Base-by-base conservation (phyloP, 139 green algal species). In the Marvania coccoides region DNA sequence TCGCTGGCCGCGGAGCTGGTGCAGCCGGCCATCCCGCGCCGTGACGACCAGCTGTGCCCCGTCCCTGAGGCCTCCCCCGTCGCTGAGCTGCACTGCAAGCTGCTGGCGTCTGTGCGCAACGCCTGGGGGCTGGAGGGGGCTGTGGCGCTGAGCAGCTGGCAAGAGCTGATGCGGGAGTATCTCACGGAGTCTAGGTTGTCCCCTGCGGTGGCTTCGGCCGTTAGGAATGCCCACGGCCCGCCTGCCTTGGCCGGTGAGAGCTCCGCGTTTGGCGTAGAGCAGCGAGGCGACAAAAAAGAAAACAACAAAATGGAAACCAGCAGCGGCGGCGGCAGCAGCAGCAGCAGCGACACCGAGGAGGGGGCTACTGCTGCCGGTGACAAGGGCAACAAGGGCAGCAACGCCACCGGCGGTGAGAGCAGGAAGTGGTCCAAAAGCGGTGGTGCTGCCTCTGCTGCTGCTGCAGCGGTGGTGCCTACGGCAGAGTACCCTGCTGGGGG, bases 1-100 rank as follows among this genome's bases (percentile, higher is more conserved):
- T 6, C 37, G 1, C 12, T 80, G 6, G 71, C 62, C 1, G 69
- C 67, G 5, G 71, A 82, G 67, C 61, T 82, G 61, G 34, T 81
- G 55, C 66, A 58, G 34, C 35, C 15, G 36, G 67, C 56, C 33
- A 7, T n/a, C 47, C 19, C 29, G 35, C 23, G 3, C 0, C 36
- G 12, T 19, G 24, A 30, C 3, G 8, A 51, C 34, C 40, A 42
- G 47, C 24, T 67, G 24, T 67, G 70, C 63, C 38, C 38, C 19
- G 5, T 23, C 8, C 15, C 28, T 1, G 30, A 60, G 4, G 69
- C 57, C 15, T 79, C 71, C 1, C 46, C 58, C 8, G 61, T 70
- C 10, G 75, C 31, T 3, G 34, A 39, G 26, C 9, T 82, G 37
- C 75, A 82, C 69, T 63, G 37, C 47, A 23, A 39, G 48, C 66